Evolutionary conservation across 768 basidiomycete genomes (phyloP).

Genomic region (Termitomyces sp.): DNA sequence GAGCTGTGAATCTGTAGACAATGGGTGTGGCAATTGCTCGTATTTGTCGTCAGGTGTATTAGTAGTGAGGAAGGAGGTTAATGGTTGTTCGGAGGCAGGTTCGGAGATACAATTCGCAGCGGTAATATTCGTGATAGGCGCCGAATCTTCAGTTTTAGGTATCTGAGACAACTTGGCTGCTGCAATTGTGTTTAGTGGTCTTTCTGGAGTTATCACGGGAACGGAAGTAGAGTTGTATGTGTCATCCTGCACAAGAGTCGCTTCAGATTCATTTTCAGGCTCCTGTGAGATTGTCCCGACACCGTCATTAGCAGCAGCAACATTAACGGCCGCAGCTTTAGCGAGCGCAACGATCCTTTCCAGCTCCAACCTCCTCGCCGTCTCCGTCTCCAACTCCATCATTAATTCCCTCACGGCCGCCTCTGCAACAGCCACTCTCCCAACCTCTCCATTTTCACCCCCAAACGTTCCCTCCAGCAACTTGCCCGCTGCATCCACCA

Average conservation of each 20-base stretch:
- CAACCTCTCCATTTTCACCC: conserved; percentile 37
- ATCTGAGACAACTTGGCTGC: background rate
- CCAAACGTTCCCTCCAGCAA: conserved; percentile 19
- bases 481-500: conserved; percentile 18
- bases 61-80: background rate
- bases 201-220: background rate
- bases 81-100: background rate
- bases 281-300: background rate
- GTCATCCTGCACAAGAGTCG: background rate
- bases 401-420: conserved; percentile 45
- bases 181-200: too few relatives aligned
- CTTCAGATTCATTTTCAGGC: background rate
- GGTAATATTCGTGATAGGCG: background rate
- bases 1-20: background rate
- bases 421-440: conserved; percentile 44
- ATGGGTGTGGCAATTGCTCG: background rate
- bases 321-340: background rate
- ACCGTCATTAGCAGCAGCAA: background rate
- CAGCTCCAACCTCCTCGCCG: conserved; percentile 39
- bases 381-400: conserved; percentile 54
- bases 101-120: background rate
- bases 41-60: background rate
- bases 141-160: background rate
- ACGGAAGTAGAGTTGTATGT: too few relatives aligned
- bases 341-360: conserved; percentile 25